phyloP scores from a whole-genome alignment of 495 filamentous ascomycete genomes.

The Penicillium antarcticum region DNA sequence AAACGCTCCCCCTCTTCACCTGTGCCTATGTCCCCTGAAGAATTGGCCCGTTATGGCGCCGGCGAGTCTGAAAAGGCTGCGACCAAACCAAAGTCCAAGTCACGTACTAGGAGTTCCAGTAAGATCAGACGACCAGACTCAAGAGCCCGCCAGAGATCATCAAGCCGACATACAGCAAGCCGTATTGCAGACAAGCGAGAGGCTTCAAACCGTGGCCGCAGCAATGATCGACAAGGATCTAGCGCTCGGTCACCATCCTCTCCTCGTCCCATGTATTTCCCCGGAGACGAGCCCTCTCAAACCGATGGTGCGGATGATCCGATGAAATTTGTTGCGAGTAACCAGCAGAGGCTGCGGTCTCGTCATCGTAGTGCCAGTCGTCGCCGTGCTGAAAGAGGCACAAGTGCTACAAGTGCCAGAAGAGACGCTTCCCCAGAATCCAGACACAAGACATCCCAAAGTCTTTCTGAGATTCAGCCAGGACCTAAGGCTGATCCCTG shows the following conservation, averaged over 20 bases:
- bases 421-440: constrained; percentile 48
- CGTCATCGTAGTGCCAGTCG: constrained; percentile 53
- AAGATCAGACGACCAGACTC: constrained; percentile 35
- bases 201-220: constrained; percentile 47
- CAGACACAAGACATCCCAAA: constrained; percentile 24
- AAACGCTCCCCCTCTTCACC: constrained; percentile 89
- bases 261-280: constrained; percentile 64
- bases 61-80: constrained; percentile 42
- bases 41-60: constrained; percentile 58
- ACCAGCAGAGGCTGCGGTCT: constrained; percentile 58
- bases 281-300: constrained; percentile 29
- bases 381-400: constrained; percentile 44
- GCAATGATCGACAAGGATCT: constrained; percentile 54
- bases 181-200: constrained; percentile 45
- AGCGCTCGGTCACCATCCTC: constrained; percentile 73
- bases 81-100: constrained; percentile 36
- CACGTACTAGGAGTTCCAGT: constrained; percentile 37
- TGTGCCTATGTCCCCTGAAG: constrained; percentile 87
- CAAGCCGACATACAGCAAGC: constrained; percentile 40
- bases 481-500: background rate
- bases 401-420: constrained; percentile 41
- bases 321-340: constrained; percentile 56
- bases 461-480: constrained; percentile 43
- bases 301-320: constrained; percentile 52
- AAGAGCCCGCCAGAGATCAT: constrained; percentile 37